A percentile compares a stretch with the other conserved stretches of the same genome.
phyloP scores from a whole-genome alignment of 768 basidiomycete genomes.

The Cyclocybe cylindracea region DNA sequence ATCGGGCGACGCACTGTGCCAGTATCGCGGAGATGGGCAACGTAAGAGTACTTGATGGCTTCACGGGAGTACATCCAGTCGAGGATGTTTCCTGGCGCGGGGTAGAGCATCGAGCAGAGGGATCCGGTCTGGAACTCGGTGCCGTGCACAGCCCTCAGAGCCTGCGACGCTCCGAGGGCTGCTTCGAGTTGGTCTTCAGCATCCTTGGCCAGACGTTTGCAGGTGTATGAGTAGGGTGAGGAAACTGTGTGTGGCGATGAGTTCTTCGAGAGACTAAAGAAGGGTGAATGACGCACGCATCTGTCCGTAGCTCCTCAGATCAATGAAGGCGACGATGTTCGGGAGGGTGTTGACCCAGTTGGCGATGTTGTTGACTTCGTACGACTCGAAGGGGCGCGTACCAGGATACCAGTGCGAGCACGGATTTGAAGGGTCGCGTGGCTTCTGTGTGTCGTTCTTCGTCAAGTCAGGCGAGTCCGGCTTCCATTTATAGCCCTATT shows the following conservation, averaged over 20 bases:
- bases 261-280: not conserved
- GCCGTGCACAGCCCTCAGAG: slow-evolving; percentile 55
- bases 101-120: slow-evolving; percentile 31
- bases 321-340: slow-evolving; percentile 64
- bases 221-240: slow-evolving; percentile 76
- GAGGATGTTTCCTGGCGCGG: slow-evolving; percentile 36
- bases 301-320: slow-evolving; percentile 82
- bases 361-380: slow-evolving; percentile 75
- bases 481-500: slow-evolving; percentile 74
- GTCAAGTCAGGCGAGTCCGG: slow-evolving; percentile 24
- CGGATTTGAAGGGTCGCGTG: slow-evolving; percentile 41
- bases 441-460: slow-evolving; percentile 14
- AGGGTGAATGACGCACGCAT: slow-evolving; percentile 55
- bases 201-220: slow-evolving; percentile 61
- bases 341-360: slow-evolving; percentile 59
- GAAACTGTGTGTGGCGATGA: slow-evolving; percentile 51
- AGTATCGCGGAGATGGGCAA: slow-evolving; percentile 34
- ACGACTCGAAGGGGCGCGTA: slow-evolving; percentile 69
- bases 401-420: slow-evolving; percentile 84
- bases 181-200: slow-evolving; percentile 79
- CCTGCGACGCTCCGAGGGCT: slow-evolving; percentile 62
- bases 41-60: slow-evolving; percentile 34
- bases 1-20: slow-evolving; percentile 31
- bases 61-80: slow-evolving; percentile 37
- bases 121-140: slow-evolving; percentile 52